Conservation (phyloP, 495 filamentous ascomycete genomes). For the Penicillium malachiteum region DNA sequence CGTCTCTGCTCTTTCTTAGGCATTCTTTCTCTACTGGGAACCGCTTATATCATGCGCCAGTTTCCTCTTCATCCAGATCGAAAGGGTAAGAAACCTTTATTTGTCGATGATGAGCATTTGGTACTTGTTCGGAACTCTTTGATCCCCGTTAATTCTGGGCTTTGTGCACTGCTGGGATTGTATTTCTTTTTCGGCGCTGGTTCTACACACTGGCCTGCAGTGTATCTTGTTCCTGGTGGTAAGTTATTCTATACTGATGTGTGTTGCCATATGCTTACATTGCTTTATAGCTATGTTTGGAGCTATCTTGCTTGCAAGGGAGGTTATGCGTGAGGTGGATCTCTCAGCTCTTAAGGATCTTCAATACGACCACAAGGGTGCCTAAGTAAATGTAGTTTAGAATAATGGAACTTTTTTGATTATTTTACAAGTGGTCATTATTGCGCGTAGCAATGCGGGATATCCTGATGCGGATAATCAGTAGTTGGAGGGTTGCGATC, state of each 20-base stretch:
- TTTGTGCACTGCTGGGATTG: slow-evolving; percentile 29
- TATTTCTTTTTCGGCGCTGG: slow-evolving; percentile 17
- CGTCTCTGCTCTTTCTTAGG: slow-evolving; percentile 52
- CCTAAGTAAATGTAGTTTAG: slow-evolving; percentile 23
- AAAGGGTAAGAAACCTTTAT: slow-evolving; percentile 33
- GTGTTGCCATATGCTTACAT: not conserved
- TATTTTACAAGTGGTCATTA: slow-evolving; percentile 1
- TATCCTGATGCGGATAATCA: slow-evolving; percentile 1
- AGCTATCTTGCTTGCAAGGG: slow-evolving; percentile 34
- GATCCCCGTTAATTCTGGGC: slow-evolving; percentile 22
- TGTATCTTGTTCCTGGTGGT: slow-evolving; percentile 42
- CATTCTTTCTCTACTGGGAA: slow-evolving; percentile 58
- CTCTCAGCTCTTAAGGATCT: slow-evolving; percentile 45
- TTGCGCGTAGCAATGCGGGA: not conserved
- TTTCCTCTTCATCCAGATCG: slow-evolving; percentile 32
- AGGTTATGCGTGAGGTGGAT: slow-evolving; percentile 47
- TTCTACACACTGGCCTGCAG: slow-evolving; percentile 17
- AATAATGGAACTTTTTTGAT: not conserved
- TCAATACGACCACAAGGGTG: slow-evolving; percentile 53
- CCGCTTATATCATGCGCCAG: slow-evolving; percentile 50
- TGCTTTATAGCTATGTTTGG: slow-evolving; percentile 35
- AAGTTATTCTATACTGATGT: slow-evolving; percentile 9
- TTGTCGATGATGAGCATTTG: slow-evolving; percentile 12
- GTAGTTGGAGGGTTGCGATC: not conserved
- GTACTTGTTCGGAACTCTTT: slow-evolving; percentile 17